Evolutionary conservation across 2,329 filamentous ascomycete genomes (phyloP).

Genomic region (Pyrenochaeta sp.): DNA sequence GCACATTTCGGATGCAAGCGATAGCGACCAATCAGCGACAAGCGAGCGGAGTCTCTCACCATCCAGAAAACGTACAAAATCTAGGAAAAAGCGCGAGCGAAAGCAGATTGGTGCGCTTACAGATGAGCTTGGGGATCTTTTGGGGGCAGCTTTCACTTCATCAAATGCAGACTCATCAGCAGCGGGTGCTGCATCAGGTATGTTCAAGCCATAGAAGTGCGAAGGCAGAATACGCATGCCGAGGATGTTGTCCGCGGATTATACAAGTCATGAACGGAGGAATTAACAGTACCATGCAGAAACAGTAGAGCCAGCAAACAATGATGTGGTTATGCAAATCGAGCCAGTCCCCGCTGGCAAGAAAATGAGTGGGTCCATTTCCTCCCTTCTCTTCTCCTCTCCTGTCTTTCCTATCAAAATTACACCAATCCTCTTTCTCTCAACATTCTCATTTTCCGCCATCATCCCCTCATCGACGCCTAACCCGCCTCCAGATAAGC

Average conservation of each 20-base stretch:
- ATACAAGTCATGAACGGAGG: neutral
- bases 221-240: neutral
- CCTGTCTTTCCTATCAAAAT: neutral
- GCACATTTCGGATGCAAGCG: constrained; percentile 27
- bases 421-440: neutral
- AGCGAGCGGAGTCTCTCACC: constrained; percentile 31
- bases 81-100: constrained; percentile 26
- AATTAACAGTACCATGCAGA: constrained; percentile 6
- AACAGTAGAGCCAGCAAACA: constrained; percentile 8
- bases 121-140: constrained; percentile 25
- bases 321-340: constrained; percentile 18
- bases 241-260: neutral
- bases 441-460: neutral
- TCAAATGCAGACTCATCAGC: constrained; percentile 1
- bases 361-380: constrained; percentile 30
- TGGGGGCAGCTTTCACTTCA: constrained; percentile 28
- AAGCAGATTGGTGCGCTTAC: constrained; percentile 30
- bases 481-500: constrained; percentile 20
- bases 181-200: constrained; percentile 17
- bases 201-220: neutral
- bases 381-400: neutral
- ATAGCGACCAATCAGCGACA: constrained; percentile 34
- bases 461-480: neutral
- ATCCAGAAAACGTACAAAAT: constrained; percentile 18
- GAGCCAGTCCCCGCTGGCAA: constrained; percentile 16